A percentile compares a stretch with the other conserved stretches of the same genome.
phyloP scores from a whole-genome alignment of 164 flowering plant species.

The Chimonanthus salicifolius region DNA sequence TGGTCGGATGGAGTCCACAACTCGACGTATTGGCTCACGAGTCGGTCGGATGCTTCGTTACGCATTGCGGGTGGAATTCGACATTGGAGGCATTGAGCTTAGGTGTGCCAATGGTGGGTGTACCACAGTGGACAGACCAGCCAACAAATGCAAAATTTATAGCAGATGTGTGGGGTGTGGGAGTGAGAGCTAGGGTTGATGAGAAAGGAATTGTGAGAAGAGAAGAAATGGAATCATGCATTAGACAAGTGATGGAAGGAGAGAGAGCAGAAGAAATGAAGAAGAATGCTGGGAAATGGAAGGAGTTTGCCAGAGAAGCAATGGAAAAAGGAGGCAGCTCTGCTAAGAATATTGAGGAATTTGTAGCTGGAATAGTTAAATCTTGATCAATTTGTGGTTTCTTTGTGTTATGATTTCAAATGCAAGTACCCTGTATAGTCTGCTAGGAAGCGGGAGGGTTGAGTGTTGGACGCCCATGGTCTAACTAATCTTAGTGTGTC shows the following conservation, averaged over 20 bases:
- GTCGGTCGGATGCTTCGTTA: conserved; percentile 24
- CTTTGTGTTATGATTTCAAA: background rate
- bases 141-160: conserved; percentile 17
- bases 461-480: too few species aligned
- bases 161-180: conserved; percentile 20
- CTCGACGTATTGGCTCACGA: conserved; percentile 21
- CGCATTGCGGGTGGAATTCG: conserved; percentile 27
- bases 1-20: conserved; percentile 30
- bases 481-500: too few species aligned
- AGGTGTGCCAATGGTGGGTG: conserved; percentile 21
- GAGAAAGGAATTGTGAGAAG: conserved; percentile 14
- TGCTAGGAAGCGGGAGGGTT: too few species aligned
- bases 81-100: conserved; percentile 17
- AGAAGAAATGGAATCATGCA: conserved; percentile 11
- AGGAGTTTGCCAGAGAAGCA: conserved; percentile 14
- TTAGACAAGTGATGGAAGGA: conserved; percentile 21
- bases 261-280: conserved; percentile 12
- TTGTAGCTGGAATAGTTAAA: conserved; percentile 9
- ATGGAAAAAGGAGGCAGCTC: conserved; percentile 28
- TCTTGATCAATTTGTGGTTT: background rate
- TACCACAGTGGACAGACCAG: conserved; percentile 23
- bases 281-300: conserved; percentile 15
- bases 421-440: background rate
- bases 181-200: conserved; percentile 14
- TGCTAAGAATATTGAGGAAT: conserved; percentile 20